Evolutionary conservation across 2,329 filamentous ascomycete genomes (phyloP), one percentile per base, ranked within the genome.

Genomic region (Sclerotinia glacialis): DNA sequence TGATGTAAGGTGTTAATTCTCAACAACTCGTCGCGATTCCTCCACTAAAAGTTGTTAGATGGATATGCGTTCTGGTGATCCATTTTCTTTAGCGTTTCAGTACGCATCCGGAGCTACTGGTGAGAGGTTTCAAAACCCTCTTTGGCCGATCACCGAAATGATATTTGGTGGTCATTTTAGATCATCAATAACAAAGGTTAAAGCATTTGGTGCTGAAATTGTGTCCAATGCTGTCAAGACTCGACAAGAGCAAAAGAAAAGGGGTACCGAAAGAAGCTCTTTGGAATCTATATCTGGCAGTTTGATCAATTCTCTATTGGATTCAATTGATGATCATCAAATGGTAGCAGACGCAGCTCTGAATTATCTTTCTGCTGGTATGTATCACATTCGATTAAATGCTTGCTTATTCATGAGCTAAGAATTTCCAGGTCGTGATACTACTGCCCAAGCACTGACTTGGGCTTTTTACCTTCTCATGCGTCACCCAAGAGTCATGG

Each of bases 381-480:
- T 31, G 68, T 65, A 23, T 52, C 18, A 3, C 31, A n/a, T 28
- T 18, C 16, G 7, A 53, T 21, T 28, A 40, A 31, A 1, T 28
- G 5, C 55, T 26, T 47, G 26, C 28, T 49, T 12, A 54, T 34
- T 50, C 14, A 42, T 40, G 37, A 55, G n/a, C 65, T 72, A 26
- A 71, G 37, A 58, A 37, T 59, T 31, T 26, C 9, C 40, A 79
- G 82, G 86, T 21, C 79, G 86, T 66, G 87, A 89, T 72, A 89
- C 87, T 0, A 86, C 86, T 8, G 86, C 86, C 0, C 86, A 89
- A 71, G 84, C 84, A 1, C 76, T 89, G 14, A 88, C 86, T 0
- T 89, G 87, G 87, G 82, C 83, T 0, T 81, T 88, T 50, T 87
- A 89, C 74, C 78, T 86, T 1, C 78, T 89, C 16, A 83, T 87